phyloP scores from a whole-genome alignment of 2,329 filamentous ascomycete species.

The Ceratocystis papillata region DNA sequence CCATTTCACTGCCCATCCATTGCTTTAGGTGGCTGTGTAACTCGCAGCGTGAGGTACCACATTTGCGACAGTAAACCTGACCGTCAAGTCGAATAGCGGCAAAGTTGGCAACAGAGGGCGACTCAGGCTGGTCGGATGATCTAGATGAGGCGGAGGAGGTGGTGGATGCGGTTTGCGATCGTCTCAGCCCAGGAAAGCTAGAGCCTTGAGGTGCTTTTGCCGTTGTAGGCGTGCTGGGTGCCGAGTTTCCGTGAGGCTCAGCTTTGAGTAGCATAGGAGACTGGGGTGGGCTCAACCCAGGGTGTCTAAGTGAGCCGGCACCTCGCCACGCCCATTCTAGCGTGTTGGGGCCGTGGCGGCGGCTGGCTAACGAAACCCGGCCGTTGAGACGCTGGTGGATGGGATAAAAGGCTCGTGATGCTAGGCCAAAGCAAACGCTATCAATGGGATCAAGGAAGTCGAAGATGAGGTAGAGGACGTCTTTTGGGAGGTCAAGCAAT shows the following conservation, averaged over 20 bases:
- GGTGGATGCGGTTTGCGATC: neutral
- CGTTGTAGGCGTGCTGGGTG: conserved; percentile 14
- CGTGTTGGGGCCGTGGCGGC: conserved; percentile 50
- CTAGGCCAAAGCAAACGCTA: conserved; percentile 50
- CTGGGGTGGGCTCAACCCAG: conserved; percentile 19
- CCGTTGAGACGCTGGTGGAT: conserved; percentile 49
- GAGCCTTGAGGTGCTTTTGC: conserved; percentile 18
- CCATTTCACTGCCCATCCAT: conserved; percentile 47
- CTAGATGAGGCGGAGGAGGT: conserved; percentile 22
- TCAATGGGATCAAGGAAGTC: conserved; percentile 55
- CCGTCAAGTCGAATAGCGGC: conserved; percentile 44
- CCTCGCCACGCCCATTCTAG: conserved; percentile 54
- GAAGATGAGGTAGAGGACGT: conserved; percentile 51
- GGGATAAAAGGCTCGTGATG: conserved; percentile 47
- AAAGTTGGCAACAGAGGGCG: conserved; percentile 30
- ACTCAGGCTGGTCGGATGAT: conserved; percentile 21
- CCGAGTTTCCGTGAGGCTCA: conserved; percentile 1
- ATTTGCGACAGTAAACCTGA: conserved; percentile 53
- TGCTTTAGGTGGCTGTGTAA: conserved; percentile 50
- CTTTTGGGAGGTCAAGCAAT: conserved; percentile 45
- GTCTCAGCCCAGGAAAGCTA: conserved; percentile 2
- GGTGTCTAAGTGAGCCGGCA: conserved; percentile 37
- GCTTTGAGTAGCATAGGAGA: conserved; percentile 16
- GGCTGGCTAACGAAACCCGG: conserved; percentile 44
- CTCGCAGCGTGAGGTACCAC: conserved; percentile 50